These are phyloP conservation scores for Corynespora cassiicola DNA, from an alignment of 2,329 filamentous ascomycete genomes.

Conservation along the genomic window DNA sequence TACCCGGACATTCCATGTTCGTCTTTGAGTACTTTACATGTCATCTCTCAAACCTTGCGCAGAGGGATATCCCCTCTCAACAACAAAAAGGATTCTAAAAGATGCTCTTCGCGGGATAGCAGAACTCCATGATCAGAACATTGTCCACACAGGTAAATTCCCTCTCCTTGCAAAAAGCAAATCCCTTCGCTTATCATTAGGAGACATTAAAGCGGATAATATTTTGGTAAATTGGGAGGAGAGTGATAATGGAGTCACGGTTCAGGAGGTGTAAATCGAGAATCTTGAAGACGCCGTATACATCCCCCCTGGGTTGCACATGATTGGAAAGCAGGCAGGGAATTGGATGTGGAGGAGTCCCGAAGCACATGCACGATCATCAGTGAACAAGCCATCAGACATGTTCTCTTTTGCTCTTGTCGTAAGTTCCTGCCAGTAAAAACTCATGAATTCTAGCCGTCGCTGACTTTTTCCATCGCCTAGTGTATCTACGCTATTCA, in stretches of 20 bases:
- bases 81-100: slow-evolving; percentile 14
- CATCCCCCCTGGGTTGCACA: slow-evolving; percentile 44
- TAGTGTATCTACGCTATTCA: slow-evolving; percentile 54
- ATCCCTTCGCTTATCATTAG: slow-evolving; percentile 10
- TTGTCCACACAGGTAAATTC: slow-evolving; percentile 14
- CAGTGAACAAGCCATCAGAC: slow-evolving; percentile 47
- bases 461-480: slow-evolving; percentile 24
- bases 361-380: slow-evolving; percentile 49
- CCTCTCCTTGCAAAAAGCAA: slow-evolving; percentile 4
- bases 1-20: slow-evolving; percentile 13
- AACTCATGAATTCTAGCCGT: slow-evolving; percentile 16
- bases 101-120: slow-evolving; percentile 14
- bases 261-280: slow-evolving; percentile 45
- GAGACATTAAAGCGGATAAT: slow-evolving; percentile 52
- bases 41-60: slow-evolving; percentile 13
- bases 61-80: slow-evolving; percentile 10
- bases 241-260: slow-evolving; percentile 33
- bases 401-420: slow-evolving; percentile 54
- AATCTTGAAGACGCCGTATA: slow-evolving; percentile 50
- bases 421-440: slow-evolving; percentile 30
- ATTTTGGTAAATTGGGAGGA: slow-evolving; percentile 50
- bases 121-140: slow-evolving; percentile 10
- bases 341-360: slow-evolving; percentile 54
- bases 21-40: slow-evolving; percentile 12
- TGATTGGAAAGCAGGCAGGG: slow-evolving; percentile 44